Conservation (phyloP, 2,329 filamentous ascomycete species). For the Ustilaginoidea virens region DNA sequence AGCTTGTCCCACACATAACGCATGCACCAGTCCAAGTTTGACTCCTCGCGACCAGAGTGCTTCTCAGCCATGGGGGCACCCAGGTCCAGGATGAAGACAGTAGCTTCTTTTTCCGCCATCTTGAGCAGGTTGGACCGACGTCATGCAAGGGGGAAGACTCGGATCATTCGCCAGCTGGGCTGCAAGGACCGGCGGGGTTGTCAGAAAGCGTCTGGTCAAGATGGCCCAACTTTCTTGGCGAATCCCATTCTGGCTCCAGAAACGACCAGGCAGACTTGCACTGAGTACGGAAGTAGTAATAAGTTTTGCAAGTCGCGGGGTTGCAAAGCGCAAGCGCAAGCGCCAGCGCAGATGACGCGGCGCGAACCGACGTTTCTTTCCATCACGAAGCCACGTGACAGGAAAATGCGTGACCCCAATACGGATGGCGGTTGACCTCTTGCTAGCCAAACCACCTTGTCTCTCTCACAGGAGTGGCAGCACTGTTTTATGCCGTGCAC, state of each 20-base stretch:
- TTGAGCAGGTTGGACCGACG: constrained; percentile 2
- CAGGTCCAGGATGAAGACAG: constrained; percentile 81
- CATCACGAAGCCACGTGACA: constrained; percentile 17
- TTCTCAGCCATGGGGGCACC: constrained; percentile 69
- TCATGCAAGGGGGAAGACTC: too few relatives aligned
- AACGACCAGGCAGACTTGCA: constrained; percentile 7
- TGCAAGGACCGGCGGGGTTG: background rate
- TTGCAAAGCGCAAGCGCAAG: too few relatives aligned
- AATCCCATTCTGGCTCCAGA: constrained; percentile 5
- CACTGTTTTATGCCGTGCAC: too few relatives aligned
- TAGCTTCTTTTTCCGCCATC: constrained; percentile 91
- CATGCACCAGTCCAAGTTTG: constrained; percentile 80
- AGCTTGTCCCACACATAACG: constrained; percentile 89
- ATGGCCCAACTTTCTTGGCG: constrained; percentile 1
- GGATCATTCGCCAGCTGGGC: too few relatives aligned
- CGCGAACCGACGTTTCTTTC: too few relatives aligned
- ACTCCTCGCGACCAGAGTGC: constrained; percentile 54
- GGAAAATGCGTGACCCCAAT: too few relatives aligned
- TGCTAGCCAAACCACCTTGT: too few relatives aligned
- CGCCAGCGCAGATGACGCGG: too few relatives aligned
- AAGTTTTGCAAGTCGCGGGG: too few relatives aligned
- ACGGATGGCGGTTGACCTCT: too few relatives aligned
- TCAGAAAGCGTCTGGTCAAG: background rate
- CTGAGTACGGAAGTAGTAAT: too few relatives aligned
- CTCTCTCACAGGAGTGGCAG: too few relatives aligned